phyloP scores from a whole-genome alignment of 257 asterid genomes.

The Primulina eburnea region DNA sequence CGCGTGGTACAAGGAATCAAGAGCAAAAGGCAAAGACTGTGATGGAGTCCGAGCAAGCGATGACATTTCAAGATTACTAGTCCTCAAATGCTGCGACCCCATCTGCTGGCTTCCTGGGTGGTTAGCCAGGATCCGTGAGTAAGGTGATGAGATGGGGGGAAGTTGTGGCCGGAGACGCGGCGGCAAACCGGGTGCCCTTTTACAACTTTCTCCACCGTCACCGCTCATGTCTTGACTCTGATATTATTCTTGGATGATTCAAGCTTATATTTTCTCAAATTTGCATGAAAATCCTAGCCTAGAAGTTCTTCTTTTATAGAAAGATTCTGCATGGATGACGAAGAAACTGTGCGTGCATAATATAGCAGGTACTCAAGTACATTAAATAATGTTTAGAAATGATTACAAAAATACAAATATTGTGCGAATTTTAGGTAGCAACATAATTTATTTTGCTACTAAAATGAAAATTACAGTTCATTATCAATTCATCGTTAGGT shows the following conservation, averaged over 20 bases:
- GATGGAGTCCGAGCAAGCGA: conserved; percentile 46
- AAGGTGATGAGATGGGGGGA: conserved; percentile 62
- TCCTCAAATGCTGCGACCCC: conserved; percentile 31
- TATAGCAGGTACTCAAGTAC: background rate
- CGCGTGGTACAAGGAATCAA: conserved; percentile 30
- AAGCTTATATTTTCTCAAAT: too few species aligned
- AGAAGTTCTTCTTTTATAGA: background rate
- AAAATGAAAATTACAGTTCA: background rate
- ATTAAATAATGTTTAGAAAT: too few species aligned
- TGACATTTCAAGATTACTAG: conserved; percentile 31
- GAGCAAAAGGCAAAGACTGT: conserved; percentile 44
- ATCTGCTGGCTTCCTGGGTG: conserved; percentile 36
- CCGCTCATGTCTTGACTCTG: background rate
- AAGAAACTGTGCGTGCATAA: background rate
- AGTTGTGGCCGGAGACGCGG: conserved; percentile 57
- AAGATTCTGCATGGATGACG: background rate
- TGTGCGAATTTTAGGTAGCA: background rate
- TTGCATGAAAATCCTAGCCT: background rate
- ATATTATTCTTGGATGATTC: background rate
- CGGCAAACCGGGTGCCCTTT: conserved; percentile 50
- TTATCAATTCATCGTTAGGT: background rate
- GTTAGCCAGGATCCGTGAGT: conserved; percentile 47
- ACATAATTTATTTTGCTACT: background rate
- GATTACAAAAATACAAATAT: background rate
- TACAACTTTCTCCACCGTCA: conserved; percentile 37